Evolutionary conservation across 2,329 filamentous ascomycete species (phyloP), one percentile per base, ranked within the genome.

Genomic region (Magnaporthiopsis poae): DNA sequence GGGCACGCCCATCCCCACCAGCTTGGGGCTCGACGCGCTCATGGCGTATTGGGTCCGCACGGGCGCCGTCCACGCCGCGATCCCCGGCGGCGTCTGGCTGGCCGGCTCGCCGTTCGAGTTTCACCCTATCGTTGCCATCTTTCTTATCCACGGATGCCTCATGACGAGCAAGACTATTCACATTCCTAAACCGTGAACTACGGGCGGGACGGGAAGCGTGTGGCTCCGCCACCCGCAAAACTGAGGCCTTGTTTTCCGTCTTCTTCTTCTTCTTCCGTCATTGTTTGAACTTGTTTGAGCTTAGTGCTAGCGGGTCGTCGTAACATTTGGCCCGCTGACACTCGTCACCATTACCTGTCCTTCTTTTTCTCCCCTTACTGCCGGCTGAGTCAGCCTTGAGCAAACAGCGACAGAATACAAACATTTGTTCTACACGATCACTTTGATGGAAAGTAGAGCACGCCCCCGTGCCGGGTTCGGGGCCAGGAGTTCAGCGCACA

Each of bases 161-260:
- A 98, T 99, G 95, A 90, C 94, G 70, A 96, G 92, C 81, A 96
- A 94, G 84, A 94, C 88, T 39, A 87, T 99, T 73, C 91, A 95
- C 76, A 92, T 99, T 71, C 95, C 95, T 21, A 99, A 99, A 86
- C 92, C 86, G 67, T 89, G 78, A 76, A 39, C 13, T 1, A 35
- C 33, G 15, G 15, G 15, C 5, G 39, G 39, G 39, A 46, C 1
- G 36, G 15, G 15, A 7, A 7, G 18, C 18, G 18, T 18, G 18
- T 15, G 3, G 13, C 13, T 4, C 3, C 39, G 8, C 13, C 39
- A 46, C 18, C 13, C 18, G 13, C 13, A 46, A 46, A 18, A 46
- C 39, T 46, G 8, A 3, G 39, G 13, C 39, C 39, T 46, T 46
- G 18, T 1, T 46, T 46, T 21, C 18, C 13, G 39, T 46, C 18